These are phyloP conservation scores for Monosporascus sp. DNA, from an alignment of 2,329 filamentous ascomycete species.

Conservation along the genomic window DNA sequence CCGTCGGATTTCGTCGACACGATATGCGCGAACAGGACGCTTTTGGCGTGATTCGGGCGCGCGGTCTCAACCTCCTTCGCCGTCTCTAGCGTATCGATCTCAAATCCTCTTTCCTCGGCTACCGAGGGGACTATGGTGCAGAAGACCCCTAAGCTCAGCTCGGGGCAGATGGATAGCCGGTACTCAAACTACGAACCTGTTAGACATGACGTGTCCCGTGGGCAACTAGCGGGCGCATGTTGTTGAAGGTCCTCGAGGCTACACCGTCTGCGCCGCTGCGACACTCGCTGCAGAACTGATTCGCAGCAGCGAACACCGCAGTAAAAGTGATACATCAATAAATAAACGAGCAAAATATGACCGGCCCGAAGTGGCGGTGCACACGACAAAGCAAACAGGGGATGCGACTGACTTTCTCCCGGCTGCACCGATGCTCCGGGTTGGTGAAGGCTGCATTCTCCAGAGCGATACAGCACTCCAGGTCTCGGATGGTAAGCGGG, in stretches of 20 bases:
- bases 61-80: conserved; percentile 56
- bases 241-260: background rate
- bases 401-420: conserved; percentile 43
- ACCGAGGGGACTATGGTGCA: conserved; percentile 50
- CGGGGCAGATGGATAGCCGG: conserved; percentile 67
- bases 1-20: conserved; percentile 67
- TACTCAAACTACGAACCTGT: conserved; percentile 59
- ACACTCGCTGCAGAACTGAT: too few species aligned
- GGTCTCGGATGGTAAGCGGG: conserved; percentile 61
- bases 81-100: conserved; percentile 47
- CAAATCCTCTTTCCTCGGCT: conserved; percentile 39
- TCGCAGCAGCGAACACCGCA: background rate
- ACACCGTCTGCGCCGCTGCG: background rate
- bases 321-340: background rate
- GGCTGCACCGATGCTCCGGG: conserved; percentile 42
- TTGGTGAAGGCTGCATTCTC: conserved; percentile 51
- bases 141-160: conserved; percentile 76
- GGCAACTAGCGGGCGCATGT: background rate
- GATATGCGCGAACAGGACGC: conserved; percentile 71
- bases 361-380: background rate
- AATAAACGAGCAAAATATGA: background rate
- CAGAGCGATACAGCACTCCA: conserved; percentile 53
- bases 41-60: conserved; percentile 47
- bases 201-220: background rate
- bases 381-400: background rate